phyloP scores from a whole-genome alignment of 2,329 filamentous ascomycete species.

The Xylaria sp. region DNA sequence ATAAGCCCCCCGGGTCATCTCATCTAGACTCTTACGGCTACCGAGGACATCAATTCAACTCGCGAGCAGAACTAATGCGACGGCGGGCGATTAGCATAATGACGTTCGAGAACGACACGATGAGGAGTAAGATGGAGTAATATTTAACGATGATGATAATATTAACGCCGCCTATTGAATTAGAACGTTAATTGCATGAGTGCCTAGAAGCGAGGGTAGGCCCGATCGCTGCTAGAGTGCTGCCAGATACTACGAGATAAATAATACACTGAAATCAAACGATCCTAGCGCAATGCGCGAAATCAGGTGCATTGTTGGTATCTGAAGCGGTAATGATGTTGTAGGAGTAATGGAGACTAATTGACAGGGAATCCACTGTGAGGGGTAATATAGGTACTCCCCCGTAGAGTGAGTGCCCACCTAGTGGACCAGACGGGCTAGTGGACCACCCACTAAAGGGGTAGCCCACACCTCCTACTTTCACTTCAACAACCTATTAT shows the following conservation, averaged over 20 bases:
- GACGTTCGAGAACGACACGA: not conserved
- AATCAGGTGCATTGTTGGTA: too few species aligned
- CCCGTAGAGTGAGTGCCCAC: not conserved
- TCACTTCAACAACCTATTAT: too few species aligned
- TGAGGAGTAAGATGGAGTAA: not conserved
- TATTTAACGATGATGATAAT: slow-evolving; percentile 26
- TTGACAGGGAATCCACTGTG: too few species aligned
- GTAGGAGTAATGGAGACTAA: too few species aligned
- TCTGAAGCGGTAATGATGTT: too few species aligned
- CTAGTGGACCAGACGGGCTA: too few species aligned
- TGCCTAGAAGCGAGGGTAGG: not conserved
- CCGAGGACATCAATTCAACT: not conserved
- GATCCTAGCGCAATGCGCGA: not conserved
- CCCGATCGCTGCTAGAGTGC: not conserved
- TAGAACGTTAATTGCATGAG: not conserved
- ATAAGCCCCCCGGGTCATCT: not conserved
- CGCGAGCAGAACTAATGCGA: not conserved
- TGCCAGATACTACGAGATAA: not conserved
- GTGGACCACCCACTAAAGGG: too few species aligned
- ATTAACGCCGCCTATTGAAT: slow-evolving; percentile 22
- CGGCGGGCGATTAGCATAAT: not conserved
- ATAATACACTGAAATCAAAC: not conserved
- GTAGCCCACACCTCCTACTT: too few species aligned
- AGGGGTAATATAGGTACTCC: too few species aligned
- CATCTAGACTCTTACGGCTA: not conserved